These are phyloP conservation scores for Graphilbum fragrans DNA, from an alignment of 2,329 filamentous ascomycete genomes.

Conservation along the genomic window DNA sequence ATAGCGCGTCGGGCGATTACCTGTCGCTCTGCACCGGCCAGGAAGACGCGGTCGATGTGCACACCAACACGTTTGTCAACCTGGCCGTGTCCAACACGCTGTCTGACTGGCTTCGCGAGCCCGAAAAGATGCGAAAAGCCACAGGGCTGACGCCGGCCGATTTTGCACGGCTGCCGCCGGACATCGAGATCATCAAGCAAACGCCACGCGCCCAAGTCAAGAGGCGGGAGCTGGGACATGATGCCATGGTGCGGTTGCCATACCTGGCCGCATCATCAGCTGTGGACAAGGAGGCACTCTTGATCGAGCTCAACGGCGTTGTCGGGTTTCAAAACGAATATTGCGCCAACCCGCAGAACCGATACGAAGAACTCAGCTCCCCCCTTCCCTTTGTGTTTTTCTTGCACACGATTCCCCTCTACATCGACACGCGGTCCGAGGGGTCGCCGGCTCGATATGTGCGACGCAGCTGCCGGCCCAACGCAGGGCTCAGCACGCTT, in stretches of 20 bases:
- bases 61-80: slow-evolving; percentile 68
- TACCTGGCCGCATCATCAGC: slow-evolving; percentile 40
- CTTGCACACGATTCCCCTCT: slow-evolving; percentile 76
- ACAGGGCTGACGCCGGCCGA: slow-evolving; percentile 53
- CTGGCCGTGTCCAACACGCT: slow-evolving; percentile 64
- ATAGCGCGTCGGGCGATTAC: slow-evolving; percentile 66
- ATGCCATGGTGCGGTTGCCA: slow-evolving; percentile 57
- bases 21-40: slow-evolving; percentile 58
- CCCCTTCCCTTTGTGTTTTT: slow-evolving; percentile 73
- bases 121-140: slow-evolving; percentile 53
- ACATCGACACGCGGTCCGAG: slow-evolving; percentile 82
- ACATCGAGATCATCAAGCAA: slow-evolving; percentile 29
- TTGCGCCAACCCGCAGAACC: slow-evolving; percentile 51
- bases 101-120: slow-evolving; percentile 67
- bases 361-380: slow-evolving; percentile 54
- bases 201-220: slow-evolving; percentile 38
- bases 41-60: slow-evolving; percentile 39
- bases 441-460: slow-evolving; percentile 80
- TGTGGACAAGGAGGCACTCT: slow-evolving; percentile 44
- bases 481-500: slow-evolving; percentile 77
- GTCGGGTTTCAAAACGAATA: slow-evolving; percentile 66
- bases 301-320: slow-evolving; percentile 65
- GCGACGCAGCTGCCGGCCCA: slow-evolving; percentile 84
- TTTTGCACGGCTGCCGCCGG: slow-evolving; percentile 42
- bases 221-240: slow-evolving; percentile 32